Conservation (phyloP, 2,329 filamentous ascomycete species). For the Capronia epimyces region DNA sequence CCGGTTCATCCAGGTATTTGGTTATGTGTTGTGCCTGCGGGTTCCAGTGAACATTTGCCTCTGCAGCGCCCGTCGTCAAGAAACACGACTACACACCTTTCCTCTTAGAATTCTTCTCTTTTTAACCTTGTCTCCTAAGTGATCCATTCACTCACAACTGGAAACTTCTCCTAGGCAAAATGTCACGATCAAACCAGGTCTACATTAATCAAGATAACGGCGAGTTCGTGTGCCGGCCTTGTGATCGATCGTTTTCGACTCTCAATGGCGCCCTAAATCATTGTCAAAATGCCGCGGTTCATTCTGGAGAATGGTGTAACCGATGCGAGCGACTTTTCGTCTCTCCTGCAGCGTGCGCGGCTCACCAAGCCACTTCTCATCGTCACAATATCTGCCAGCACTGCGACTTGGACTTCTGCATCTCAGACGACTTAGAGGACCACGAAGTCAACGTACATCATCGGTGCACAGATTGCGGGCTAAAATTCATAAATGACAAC, state of each 20-base stretch:
- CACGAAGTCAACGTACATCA: slow-evolving; percentile 19
- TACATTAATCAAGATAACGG: neutral
- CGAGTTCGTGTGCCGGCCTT: slow-evolving; percentile 7
- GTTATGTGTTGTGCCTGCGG: too few relatives aligned
- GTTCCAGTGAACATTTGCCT: too few relatives aligned
- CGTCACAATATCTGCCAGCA: slow-evolving; percentile 10
- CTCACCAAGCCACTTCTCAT: slow-evolving; percentile 9
- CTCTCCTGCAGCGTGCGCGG: slow-evolving; percentile 1
- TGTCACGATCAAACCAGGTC: slow-evolving; percentile 13
- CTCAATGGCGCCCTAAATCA: slow-evolving; percentile 9
- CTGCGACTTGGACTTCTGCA: slow-evolving; percentile 5
- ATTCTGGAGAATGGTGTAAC: slow-evolving; percentile 20
- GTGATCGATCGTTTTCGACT: slow-evolving; percentile 14
- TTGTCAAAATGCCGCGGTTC: slow-evolving; percentile 12
- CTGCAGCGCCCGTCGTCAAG: too few relatives aligned
- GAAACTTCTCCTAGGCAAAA: neutral
- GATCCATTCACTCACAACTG: neutral
- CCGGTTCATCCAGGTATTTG: too few relatives aligned
- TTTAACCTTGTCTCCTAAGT: neutral
- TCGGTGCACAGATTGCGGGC: slow-evolving; percentile 17
- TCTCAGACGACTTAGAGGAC: neutral
- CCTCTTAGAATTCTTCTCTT: neutral
- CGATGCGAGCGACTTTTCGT: slow-evolving; percentile 20
- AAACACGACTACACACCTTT: neutral
- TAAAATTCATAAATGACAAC: slow-evolving; percentile 20